Percentiles rank a stretch among this genome's conserved stretches.
Evolutionary conservation across 2,329 filamentous ascomycete genomes (phyloP).

Genomic region (Fusarium acutatum): DNA sequence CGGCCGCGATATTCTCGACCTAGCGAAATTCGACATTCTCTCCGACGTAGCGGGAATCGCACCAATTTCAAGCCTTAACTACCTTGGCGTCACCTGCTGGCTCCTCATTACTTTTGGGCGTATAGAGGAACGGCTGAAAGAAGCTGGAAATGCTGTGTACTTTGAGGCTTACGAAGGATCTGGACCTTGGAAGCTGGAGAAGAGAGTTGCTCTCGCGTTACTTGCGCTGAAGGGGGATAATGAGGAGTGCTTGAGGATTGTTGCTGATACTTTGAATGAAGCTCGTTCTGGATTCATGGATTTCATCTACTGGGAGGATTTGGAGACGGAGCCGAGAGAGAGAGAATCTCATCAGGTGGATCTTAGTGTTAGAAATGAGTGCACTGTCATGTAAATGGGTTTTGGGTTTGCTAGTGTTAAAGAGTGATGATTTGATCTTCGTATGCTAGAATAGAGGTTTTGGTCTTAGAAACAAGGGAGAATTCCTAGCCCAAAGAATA

Average conservation of each 20-base stretch:
- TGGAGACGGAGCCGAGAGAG: background rate
- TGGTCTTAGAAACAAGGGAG: background rate
- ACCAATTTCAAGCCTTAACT: constrained; percentile 49
- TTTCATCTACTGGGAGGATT: constrained; percentile 29
- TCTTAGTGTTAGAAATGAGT: background rate
- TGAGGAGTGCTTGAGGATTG: constrained; percentile 6
- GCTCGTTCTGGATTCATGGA: background rate
- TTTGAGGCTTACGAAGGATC: background rate
- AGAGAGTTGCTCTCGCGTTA: constrained; percentile 1
- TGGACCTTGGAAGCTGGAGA: background rate
- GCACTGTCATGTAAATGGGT: background rate
- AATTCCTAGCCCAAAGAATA: background rate
- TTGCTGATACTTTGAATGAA: background rate
- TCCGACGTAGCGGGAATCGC: constrained; percentile 4
- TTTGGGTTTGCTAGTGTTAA: background rate
- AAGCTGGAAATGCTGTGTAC: constrained; percentile 33
- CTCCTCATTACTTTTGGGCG: constrained; percentile 38
- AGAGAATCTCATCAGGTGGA: background rate
- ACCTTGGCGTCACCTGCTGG: constrained; percentile 37
- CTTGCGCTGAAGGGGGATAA: background rate
- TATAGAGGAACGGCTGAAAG: constrained; percentile 43
- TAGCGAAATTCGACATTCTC: constrained; percentile 31
- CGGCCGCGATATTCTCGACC: constrained; percentile 34
- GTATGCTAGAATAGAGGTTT: background rate
- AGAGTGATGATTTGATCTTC: background rate